These are phyloP conservation scores for Protea cynaroides DNA, from an alignment of 164 flowering plant genomes.

Conservation along the genomic window DNA sequence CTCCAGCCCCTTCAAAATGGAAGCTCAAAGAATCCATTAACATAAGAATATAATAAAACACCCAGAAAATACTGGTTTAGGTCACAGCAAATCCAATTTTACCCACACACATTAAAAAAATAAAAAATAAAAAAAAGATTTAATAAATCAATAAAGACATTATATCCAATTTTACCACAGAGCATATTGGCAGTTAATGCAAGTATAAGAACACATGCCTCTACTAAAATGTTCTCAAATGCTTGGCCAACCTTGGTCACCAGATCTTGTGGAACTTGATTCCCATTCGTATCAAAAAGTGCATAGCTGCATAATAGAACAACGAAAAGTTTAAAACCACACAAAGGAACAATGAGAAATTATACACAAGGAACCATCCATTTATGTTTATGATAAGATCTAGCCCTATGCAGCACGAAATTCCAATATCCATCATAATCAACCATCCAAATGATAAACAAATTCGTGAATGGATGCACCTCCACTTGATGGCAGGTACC, in stretches of 20 bases:
- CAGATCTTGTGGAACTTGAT: slow-evolving; percentile 68
- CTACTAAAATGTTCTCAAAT: slow-evolving; percentile 69
- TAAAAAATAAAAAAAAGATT: neutral
- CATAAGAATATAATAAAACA: too few species aligned
- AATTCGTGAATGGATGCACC: too few species aligned
- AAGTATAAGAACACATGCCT: slow-evolving; percentile 36
- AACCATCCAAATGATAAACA: neutral
- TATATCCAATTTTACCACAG: neutral
- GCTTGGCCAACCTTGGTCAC: slow-evolving; percentile 69
- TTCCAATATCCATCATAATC: neutral
- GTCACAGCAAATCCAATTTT: neutral
- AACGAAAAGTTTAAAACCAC: neutral
- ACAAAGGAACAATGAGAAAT: neutral
- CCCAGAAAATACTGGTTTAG: too few species aligned
- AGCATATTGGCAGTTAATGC: neutral
- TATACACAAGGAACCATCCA: neutral
- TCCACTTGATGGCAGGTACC: too few species aligned
- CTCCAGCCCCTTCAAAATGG: too few species aligned
- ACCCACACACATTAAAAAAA: neutral
- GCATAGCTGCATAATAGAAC: slow-evolving; percentile 59
- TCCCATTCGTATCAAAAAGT: slow-evolving; percentile 78
- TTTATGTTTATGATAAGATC: neutral
- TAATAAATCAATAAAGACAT: too few species aligned
- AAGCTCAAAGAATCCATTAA: too few species aligned
- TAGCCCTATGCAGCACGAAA: neutral